A percentile compares a stretch with the other conserved stretches of the same genome.
Conservation (phyloP, 2,329 filamentous ascomycete genomes). For the Ceratocystiopsis sp. region DNA sequence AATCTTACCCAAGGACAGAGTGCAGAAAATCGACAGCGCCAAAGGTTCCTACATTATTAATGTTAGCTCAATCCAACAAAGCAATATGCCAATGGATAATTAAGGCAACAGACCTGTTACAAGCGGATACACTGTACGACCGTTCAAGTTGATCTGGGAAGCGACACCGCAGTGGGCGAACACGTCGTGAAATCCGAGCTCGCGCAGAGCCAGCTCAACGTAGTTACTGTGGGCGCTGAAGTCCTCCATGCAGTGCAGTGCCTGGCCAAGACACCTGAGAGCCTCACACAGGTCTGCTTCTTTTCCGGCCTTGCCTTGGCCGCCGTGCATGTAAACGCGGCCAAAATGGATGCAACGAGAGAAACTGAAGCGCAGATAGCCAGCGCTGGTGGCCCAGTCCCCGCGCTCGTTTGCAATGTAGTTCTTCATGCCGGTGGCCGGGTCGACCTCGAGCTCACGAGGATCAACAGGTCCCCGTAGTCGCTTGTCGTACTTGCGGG, state of each 20-base stretch:
- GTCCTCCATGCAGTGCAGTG: constrained; percentile 62
- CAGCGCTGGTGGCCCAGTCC: constrained; percentile 76
- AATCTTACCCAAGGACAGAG: constrained; percentile 39
- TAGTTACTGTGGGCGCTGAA: constrained; percentile 75
- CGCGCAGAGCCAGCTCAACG: constrained; percentile 57
- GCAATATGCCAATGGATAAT: not conserved
- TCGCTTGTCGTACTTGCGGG: constrained; percentile 62
- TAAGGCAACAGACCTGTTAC: constrained; percentile 35
- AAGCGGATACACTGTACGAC: constrained; percentile 53
- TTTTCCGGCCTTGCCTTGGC: constrained; percentile 40
- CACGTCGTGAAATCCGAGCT: constrained; percentile 50
- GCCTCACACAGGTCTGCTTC: constrained; percentile 71
- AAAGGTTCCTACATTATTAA: constrained; percentile 33
- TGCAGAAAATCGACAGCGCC: constrained; percentile 74
- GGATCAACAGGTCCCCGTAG: constrained; percentile 63
- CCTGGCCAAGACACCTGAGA: constrained; percentile 57
- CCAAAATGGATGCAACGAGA: constrained; percentile 62
- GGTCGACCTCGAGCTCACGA: constrained; percentile 56
- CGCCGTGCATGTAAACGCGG: constrained; percentile 53
- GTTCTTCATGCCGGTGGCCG: constrained; percentile 89
- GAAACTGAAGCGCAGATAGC: constrained; percentile 65
- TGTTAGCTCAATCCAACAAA: not conserved
- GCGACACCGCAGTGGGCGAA: constrained; percentile 57
- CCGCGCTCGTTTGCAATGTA: constrained; percentile 89
- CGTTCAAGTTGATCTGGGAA: constrained; percentile 48